Conservation (phyloP, 306 rosid genomes). For the Ochetophila trinervis region DNA sequence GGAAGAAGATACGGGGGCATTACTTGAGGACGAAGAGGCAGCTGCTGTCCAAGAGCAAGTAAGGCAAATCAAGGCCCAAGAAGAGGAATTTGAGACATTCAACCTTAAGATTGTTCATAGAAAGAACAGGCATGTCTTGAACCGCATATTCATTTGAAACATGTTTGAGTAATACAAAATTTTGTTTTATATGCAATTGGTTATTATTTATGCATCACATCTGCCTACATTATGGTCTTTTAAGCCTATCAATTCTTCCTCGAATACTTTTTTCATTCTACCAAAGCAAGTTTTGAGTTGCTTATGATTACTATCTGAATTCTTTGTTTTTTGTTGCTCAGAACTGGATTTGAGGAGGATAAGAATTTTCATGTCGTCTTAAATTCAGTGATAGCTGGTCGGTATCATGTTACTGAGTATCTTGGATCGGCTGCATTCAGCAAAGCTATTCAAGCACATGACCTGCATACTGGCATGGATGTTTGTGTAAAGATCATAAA, state of each 20-base stretch:
- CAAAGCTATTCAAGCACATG: slow-evolving; percentile 99
- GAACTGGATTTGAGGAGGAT: slow-evolving; percentile 99
- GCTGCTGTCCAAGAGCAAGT: slow-evolving; percentile 99
- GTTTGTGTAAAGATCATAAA: slow-evolving; percentile 96
- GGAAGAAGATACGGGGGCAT: slow-evolving; percentile 75
- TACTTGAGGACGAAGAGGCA: slow-evolving; percentile 92
- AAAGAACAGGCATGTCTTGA: slow-evolving; percentile 80
- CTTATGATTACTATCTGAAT: slow-evolving; percentile 32
- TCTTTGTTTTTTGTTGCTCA: slow-evolving; percentile 40
- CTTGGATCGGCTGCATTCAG: slow-evolving; percentile 99
- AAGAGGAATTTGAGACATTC: slow-evolving; percentile 96
- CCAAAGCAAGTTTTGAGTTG: slow-evolving; percentile 14
- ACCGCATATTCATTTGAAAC: background rate
- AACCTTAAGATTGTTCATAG: slow-evolving; percentile 95
- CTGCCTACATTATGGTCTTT: background rate
- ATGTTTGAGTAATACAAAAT: background rate
- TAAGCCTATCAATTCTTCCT: background rate
- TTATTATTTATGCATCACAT: slow-evolving; percentile 9
- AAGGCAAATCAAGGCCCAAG: slow-evolving; percentile 92
- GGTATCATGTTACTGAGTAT: slow-evolving; percentile 97
- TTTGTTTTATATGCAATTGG: background rate
- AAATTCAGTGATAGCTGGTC: slow-evolving; percentile 95
- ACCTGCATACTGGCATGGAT: slow-evolving; percentile 95
- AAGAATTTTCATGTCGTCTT: slow-evolving; percentile 93
- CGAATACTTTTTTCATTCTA: slow-evolving; percentile 11